Evolutionary conservation across 2,329 filamentous ascomycete genomes (phyloP), one percentile per base, ranked within the genome.

Genomic region (Pyrenophora seminiperda): DNA sequence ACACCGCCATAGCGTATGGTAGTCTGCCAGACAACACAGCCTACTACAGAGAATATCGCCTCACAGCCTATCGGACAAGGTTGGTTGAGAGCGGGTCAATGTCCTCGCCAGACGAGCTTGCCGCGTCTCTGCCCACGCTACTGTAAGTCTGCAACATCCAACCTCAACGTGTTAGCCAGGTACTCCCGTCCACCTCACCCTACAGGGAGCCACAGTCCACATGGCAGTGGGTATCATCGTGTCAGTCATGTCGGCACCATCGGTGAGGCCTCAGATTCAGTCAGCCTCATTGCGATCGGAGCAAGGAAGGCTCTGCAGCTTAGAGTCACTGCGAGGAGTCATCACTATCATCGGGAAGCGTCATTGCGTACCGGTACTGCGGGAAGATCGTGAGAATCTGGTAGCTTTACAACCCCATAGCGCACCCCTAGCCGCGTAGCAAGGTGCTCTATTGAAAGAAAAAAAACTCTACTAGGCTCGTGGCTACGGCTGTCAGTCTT

Each of bases 381-480:
- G 24, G 24, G 24, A 27, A 27, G 24, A 27, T 27, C 9, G 24
- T 27, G 24, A 41, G 27, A 39, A n/a, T 32, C 15, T 33, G 17
- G 24, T 33, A 18, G 14, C 29, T 44, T 31, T 17, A 17, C 33
- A 30, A 38, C 17, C 29, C 20, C 11, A 45, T 48, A 54, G 54
- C 56, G 43, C 36, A 9, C 30, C 43, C 45, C 46, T 10, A 15
- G 33, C 39, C 27, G 9, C 9, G 9, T 27, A 27, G 24, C 10
- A 9, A 27, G 9, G 24, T 27, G 24, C 24, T 27, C 24, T 27
- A 11, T 27, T 27, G 18, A 19, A 31, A 43, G 30, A 31, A 43
- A 62, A 62, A 65, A 58, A 56, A 65, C 62, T 58, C 46, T 52
- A 46, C 55, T 42, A 45, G 37, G 54, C 46, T 41, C 58, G 56